Evolutionary conservation across 106 monocot genomes (phyloP).

Genomic region (Acorus calamus): DNA sequence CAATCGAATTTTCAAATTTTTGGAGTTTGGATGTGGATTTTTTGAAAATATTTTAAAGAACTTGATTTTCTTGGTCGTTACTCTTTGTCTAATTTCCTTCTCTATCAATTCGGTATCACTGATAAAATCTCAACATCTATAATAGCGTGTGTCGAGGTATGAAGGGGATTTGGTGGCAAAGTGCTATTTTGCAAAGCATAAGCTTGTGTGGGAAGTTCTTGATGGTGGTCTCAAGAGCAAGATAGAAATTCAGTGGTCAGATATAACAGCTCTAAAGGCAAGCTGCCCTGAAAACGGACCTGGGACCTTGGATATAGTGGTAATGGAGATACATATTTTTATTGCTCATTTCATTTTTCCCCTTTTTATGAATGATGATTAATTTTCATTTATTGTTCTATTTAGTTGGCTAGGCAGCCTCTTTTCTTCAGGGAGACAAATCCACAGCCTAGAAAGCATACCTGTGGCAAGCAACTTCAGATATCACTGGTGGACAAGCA

Average conservation of each 20-base stretch:
- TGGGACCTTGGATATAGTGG: conserved; percentile 63
- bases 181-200: conserved; percentile 67
- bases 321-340: conserved; percentile 9
- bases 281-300: conserved; percentile 41
- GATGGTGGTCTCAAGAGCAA: conserved; percentile 84
- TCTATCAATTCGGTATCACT: too few species aligned
- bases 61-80: too few species aligned
- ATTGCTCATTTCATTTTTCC: neutral
- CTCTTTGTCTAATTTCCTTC: too few species aligned
- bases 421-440: conserved; percentile 95
- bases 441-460: conserved; percentile 97
- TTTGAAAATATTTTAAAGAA: too few species aligned
- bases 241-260: conserved; percentile 80
- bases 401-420: conserved; percentile 77
- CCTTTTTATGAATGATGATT: neutral
- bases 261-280: conserved; percentile 62
- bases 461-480: conserved; percentile 96
- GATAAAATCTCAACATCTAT: neutral
- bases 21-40: too few species aligned
- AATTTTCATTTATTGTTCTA: neutral
- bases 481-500: conserved; percentile 95
- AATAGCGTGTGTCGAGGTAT: conserved; percentile 57
- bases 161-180: conserved; percentile 77
- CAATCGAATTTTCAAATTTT: too few species aligned
- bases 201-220: conserved; percentile 79